These are phyloP conservation scores for Mortierella sp. DNA, from an alignment of 371 early-diverging fungal species.

Conservation along the genomic window DNA sequence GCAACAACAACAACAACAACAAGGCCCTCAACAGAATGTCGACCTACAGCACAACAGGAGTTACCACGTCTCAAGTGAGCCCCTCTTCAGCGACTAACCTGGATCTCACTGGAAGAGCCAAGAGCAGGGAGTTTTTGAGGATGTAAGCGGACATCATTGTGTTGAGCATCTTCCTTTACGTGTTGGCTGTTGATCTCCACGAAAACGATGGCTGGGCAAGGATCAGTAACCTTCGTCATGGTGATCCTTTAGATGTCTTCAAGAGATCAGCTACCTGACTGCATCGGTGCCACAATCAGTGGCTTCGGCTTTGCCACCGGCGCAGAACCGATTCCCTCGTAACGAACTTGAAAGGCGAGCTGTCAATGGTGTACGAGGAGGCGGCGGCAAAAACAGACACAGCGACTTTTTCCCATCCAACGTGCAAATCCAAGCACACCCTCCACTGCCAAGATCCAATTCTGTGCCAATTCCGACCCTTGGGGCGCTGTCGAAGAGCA, in stretches of 20 bases:
- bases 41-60: conserved; percentile 36
- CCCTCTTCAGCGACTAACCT: conserved; percentile 31
- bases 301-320: conserved; percentile 28
- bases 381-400: conserved; percentile 31
- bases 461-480: conserved; percentile 39
- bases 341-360: conserved; percentile 32
- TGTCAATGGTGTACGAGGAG: conserved; percentile 27
- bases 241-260: conserved; percentile 60
- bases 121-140: conserved; percentile 82
- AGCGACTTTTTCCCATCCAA: conserved; percentile 43
- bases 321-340: conserved; percentile 26
- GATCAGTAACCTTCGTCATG: too few species aligned
- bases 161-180: neutral
- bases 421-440: conserved; percentile 9
- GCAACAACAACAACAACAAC: conserved; percentile 14
- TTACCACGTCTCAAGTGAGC: conserved; percentile 44
- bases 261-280: conserved; percentile 73
- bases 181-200: neutral
- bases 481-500: conserved; percentile 16
- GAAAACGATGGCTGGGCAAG: too few species aligned
- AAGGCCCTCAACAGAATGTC: conserved; percentile 49
- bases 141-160: conserved; percentile 61
- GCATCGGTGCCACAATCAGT: conserved; percentile 45
- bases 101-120: conserved; percentile 55
- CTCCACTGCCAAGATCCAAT: conserved; percentile 35